Conservation (phyloP, 768 basidiomycete genomes). For the Termitomyces sp. region DNA sequence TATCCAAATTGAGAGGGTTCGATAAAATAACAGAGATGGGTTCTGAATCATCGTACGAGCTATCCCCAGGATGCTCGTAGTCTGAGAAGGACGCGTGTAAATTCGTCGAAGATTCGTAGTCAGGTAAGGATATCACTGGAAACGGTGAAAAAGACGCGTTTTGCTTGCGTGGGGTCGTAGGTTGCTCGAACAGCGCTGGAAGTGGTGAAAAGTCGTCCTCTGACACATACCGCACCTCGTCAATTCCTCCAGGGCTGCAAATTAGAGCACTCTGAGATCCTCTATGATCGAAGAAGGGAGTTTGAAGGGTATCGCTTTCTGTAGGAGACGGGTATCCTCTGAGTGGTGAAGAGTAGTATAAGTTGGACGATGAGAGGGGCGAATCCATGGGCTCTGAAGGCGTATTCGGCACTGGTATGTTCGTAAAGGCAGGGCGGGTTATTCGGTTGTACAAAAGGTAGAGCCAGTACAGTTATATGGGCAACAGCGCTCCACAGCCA, state of each 20-base stretch:
- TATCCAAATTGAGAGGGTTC: conserved; percentile 10
- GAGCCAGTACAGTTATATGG: conserved; percentile 10
- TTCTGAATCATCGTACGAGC: background rate
- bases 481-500: conserved; percentile 16
- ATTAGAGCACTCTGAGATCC: background rate
- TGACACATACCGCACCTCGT: conserved; percentile 1
- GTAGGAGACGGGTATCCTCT: conserved; percentile 27
- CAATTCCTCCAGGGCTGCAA: background rate
- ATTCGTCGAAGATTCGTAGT: conserved; percentile 11
- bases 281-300: conserved; percentile 32
- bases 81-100: conserved; percentile 9
- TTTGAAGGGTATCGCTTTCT: conserved; percentile 39
- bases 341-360: conserved; percentile 24
- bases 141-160: conserved; percentile 5
- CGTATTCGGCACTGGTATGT: conserved; percentile 18
- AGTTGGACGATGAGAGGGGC: conserved; percentile 28
- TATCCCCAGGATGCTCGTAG: conserved; percentile 7
- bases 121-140: conserved; percentile 7
- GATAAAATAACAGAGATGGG: conserved; percentile 4
- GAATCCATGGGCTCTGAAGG: conserved; percentile 24
- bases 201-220: conserved; percentile 2
- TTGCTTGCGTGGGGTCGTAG: conserved; percentile 2
- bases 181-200: conserved; percentile 7
- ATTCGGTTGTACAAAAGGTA: conserved; percentile 1
- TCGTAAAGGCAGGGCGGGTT: conserved; percentile 9